Conservation (phyloP, 352 stramenopile genomes). For the Globisporangium perplexum region DNA sequence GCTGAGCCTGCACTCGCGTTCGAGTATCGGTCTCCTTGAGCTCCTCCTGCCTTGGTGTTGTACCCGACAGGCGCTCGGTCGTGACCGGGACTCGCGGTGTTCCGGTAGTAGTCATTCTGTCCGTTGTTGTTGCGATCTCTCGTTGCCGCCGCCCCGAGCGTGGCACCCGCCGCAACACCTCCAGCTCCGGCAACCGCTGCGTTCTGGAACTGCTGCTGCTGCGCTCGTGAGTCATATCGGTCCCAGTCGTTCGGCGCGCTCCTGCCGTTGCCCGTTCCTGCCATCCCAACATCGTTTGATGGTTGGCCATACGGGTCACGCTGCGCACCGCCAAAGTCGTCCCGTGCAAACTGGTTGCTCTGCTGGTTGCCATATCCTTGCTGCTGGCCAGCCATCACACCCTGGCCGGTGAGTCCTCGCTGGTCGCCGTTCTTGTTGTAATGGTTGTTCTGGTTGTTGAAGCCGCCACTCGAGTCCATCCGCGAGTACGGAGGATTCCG, state of each 20-base stretch:
- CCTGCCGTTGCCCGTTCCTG: conserved; percentile 1
- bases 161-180: not conserved
- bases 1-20: conserved; percentile 2
- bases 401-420: conserved; percentile 1
- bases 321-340: conserved; percentile 3
- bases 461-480: conserved; percentile 15
- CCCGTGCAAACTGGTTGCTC: conserved; percentile 6
- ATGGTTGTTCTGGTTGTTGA: conserved; percentile 6
- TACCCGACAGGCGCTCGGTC: not conserved
- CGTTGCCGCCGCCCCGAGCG: conserved; percentile 3
- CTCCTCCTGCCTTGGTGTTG: not conserved
- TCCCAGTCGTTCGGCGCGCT: conserved; percentile 5
- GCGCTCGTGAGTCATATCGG: conserved; percentile 3
- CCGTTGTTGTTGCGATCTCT: conserved; percentile 6
- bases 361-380: conserved; percentile 1
- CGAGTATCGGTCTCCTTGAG: conserved; percentile 2
- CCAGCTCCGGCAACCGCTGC: conserved; percentile 6
- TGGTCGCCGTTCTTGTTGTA: not conserved
- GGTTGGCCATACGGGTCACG: conserved; percentile 3
- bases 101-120: conserved; percentile 7
- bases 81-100: not conserved
- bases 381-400: not conserved
- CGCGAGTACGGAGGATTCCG: conserved; percentile 13
- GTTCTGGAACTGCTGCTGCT: conserved; percentile 8
- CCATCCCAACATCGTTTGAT: not conserved